Base-by-base conservation (phyloP, 148 eudicot genomes). In the Rhododendron molle region DNA sequence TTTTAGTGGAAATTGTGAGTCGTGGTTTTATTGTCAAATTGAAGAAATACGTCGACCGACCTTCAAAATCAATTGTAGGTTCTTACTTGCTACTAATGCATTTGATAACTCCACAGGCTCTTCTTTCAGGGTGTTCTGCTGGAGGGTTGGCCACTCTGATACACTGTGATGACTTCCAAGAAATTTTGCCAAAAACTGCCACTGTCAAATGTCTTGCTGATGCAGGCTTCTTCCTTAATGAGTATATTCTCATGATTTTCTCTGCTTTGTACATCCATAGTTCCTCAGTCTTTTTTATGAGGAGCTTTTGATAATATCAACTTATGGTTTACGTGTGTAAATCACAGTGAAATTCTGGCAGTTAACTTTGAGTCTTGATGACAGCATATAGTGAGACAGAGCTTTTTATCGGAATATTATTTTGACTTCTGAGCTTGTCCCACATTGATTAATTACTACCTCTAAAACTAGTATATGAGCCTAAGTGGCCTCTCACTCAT, bases 101-200 rank as follows among this genome's bases (percentile, higher is more conserved):
- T 88, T 88, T 90, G 87, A 88, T 90, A 84, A 91, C 86, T 91
- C 86, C 87, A 88, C 93, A 96, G 99, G 99, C 98, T 91, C 93
- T 96, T 91, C 98, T 96, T 91, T 91, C 99, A 88, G 99, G 99
- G 87, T 96, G 99, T 93, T 96, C 99, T 86, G 99, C 99, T 85
- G 99, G 99, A 87, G 99, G 96, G 86, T 92, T 96, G 88, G 98
- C 98, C 83, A 92, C 95, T 83, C 93, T 96, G 89, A 90, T 96
- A 85, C 99, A 96, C 88, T 96, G 99, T 89, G 98, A 96, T 87
- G 90, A 88, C 84, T 95, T 96, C 84, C 93, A 91, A 50, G 86
- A 82, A 65, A 87, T 89, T 88, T 86, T 96, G 86, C 97, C 97
- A 38, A 91, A 88, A 88, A 86, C 85, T 86, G 91, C 93, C 83